Evolutionary conservation across 495 filamentous ascomycete genomes (phyloP), one percentile per base, ranked within the genome.

Genomic region (Aspergillus leporis): DNA sequence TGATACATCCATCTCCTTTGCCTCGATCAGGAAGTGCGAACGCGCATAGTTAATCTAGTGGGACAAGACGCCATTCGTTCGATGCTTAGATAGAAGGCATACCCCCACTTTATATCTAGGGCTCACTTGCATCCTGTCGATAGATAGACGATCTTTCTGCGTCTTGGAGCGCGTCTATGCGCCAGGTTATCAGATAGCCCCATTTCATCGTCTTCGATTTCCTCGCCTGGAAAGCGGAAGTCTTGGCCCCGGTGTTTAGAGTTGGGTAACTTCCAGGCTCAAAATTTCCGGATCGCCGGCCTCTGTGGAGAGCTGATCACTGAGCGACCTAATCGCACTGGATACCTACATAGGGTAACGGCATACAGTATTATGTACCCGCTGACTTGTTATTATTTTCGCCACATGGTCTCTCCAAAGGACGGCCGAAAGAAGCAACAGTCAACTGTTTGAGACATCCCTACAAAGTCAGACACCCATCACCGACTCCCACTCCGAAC

Each of bases 381-480:
- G 19, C 4, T 47, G 43, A 21, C 19, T 54, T 41, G n/a, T 41
- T 43, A 18, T 41, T 16, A 4, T 41, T 41, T 54, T 43, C 25
- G 34, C 51, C 36, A 43, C 51, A 19, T 54, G 10, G 9, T 41
- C 36, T 23, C 19, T 28, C 25, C 6, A 28, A 6, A 28, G 25
- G 21, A n/a, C 54, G 19, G n/a, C 8, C n/a, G 14, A 30, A 34
- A 23, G 32, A 10, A 36, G 46, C 3, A 57, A 50, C 18, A 40
- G 52, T 45, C 58, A 50, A 55, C 46, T 55, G 32, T 32, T 43
- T 23, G 45, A 50, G 34, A 28, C 55, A 57, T 57, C 55, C 55
- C 46, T 57, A 57, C 55, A 46, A 49, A 40, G 50, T 59, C 51
- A 59, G 57, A 28, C 57, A 59, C 53, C 56, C 38, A 51, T 21